These are phyloP conservation scores for Pseudozyma sp. DNA, from an alignment of 1,284 basidiomycete genomes.

Conservation along the genomic window DNA sequence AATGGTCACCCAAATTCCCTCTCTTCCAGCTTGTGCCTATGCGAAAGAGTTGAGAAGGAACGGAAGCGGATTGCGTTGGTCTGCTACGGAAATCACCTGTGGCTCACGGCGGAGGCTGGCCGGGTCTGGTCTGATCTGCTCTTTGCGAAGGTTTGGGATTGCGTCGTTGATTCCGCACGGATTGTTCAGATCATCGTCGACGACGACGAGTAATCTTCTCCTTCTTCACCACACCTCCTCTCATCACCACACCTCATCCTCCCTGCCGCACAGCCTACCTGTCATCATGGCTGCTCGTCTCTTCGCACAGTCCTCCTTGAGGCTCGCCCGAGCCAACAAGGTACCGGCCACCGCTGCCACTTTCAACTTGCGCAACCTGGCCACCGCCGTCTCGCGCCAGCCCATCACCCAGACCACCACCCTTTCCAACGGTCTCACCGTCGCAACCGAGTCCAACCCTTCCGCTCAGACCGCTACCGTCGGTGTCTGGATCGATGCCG, in stretches of 20 bases:
- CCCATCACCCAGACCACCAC: conserved; percentile 64
- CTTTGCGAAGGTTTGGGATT: conserved; percentile 11
- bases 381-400: conserved; percentile 53
- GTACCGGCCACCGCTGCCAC: conserved; percentile 45
- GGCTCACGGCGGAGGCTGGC: neutral
- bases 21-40: conserved; percentile 1
- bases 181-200: conserved; percentile 21
- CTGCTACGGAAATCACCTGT: neutral
- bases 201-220: no score
- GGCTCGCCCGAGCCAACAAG: conserved; percentile 50
- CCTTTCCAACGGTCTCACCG: conserved; percentile 65
- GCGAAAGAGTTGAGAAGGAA: conserved; percentile 15
- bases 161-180: neutral
- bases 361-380: conserved; percentile 50
- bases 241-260: conserved; percentile 20
- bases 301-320: conserved; percentile 55
- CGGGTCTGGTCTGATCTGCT: neutral
- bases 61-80: conserved; percentile 6
- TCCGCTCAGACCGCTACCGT: conserved; percentile 98
- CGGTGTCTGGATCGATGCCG: conserved; percentile 98
- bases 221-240: conserved; percentile 9
- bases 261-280: conserved; percentile 29
- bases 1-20: conserved; percentile 23
- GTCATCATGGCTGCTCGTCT: conserved; percentile 54
- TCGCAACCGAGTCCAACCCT: conserved; percentile 80